A percentile compares a stretch with the other conserved stretches of the same genome.
phyloP scores from a whole-genome alignment of 352 stramenopile species.

The Stramenopiles sp. region DNA sequence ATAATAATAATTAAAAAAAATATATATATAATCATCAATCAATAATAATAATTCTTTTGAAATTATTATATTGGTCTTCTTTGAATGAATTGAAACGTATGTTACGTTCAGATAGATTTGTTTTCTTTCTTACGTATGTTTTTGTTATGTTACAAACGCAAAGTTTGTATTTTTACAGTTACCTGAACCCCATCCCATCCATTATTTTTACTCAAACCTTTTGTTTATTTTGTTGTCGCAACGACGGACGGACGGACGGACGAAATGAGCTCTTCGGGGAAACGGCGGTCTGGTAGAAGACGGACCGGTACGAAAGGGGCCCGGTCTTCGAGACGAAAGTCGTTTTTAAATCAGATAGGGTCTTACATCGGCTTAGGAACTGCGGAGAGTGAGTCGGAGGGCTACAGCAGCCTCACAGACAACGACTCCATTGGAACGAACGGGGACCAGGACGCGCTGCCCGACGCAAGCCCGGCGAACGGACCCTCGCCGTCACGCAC shows the following conservation, averaged over 20 bases:
- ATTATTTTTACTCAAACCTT: neutral
- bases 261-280: too few species aligned
- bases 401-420: neutral
- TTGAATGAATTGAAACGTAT: neutral
- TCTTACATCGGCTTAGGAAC: too few species aligned
- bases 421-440: neutral
- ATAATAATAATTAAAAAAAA: too few species aligned
- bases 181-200: too few species aligned
- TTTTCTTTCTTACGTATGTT: too few species aligned
- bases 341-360: too few species aligned
- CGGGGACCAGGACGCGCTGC: neutral
- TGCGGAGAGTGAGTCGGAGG: neutral
- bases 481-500: neutral
- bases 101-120: neutral
- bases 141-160: too few species aligned
- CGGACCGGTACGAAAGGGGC: too few species aligned
- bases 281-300: too few species aligned
- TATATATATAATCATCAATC: too few species aligned
- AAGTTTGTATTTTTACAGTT: too few species aligned
- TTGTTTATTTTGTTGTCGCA: neutral
- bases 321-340: too few species aligned
- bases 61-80: neutral
- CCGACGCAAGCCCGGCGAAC: neutral
- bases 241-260: neutral
- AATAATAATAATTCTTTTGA: neutral